phyloP scores from a whole-genome alignment of 306 rosid genomes.

The Lotus japonicus region DNA sequence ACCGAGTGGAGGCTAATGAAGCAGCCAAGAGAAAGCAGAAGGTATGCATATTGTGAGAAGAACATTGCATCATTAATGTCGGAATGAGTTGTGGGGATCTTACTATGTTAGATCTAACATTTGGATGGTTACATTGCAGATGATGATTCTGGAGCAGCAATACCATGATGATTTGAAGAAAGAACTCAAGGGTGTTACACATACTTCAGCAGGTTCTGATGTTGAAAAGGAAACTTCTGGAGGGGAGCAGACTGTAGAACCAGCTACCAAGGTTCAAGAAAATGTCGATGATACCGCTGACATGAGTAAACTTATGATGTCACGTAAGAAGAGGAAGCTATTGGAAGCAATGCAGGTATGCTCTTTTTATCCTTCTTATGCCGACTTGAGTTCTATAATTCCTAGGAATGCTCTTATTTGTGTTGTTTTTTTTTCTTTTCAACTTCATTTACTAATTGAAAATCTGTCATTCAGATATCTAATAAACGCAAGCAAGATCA shows the following conservation, averaged over 20 bases:
- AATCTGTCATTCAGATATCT: conserved; percentile 43
- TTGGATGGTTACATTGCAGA: conserved; percentile 53
- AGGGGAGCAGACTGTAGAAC: conserved; percentile 28
- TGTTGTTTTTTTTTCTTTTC: not conserved
- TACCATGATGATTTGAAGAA: conserved; percentile 69
- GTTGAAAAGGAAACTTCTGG: conserved; percentile 34
- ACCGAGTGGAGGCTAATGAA: conserved; percentile 79
- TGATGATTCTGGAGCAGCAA: conserved; percentile 59
- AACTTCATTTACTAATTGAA: not conserved
- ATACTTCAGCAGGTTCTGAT: conserved; percentile 30
- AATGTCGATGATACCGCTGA: conserved; percentile 33
- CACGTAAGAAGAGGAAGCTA: conserved; percentile 53
- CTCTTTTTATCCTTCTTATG: not conserved
- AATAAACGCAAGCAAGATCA: conserved; percentile 48
- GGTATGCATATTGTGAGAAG: conserved; percentile 28
- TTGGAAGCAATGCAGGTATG: conserved; percentile 68
- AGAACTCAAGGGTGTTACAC: conserved; percentile 53
- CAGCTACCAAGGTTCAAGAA: conserved; percentile 31
- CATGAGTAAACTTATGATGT: conserved; percentile 33
- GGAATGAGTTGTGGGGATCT: not conserved
- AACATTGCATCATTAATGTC: not conserved
- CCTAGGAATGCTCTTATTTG: too few species aligned
- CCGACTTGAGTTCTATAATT: too few species aligned
- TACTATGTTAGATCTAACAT: not conserved
- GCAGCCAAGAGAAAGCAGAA: conserved; percentile 65